Evolutionary conservation across 202 grass and related monocot genomes (phyloP), one percentile per base, ranked within the genome.

Genomic region (Carex arenaria): DNA sequence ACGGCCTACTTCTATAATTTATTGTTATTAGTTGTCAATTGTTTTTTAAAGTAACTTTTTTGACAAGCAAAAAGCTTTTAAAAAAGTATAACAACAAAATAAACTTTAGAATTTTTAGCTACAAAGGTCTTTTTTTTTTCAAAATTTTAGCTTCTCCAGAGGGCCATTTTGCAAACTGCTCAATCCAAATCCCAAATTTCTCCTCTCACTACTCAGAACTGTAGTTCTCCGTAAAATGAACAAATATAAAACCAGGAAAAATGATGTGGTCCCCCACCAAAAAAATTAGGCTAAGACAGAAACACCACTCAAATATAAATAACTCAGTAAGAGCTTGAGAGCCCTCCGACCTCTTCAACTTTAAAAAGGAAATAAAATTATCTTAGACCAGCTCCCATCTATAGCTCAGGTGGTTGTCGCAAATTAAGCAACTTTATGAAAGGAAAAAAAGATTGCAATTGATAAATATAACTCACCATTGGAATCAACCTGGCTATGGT

Each of bases 401-500:
- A 7, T 54, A 53, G 23, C 23, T 54, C 71, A 30, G 70, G 49
- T 52, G 26, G 23, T 73, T 30, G 71, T 32, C 2, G 23, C 47
- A 75, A 30, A 53, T 53, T 52, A 73, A 75, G 20, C 22, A 55
- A 54, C 12, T 73, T 7, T 17, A 40, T 40, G 6, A 30, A 75
- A 30, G 6, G 6, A 78, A 72, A 43, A 43, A 8, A 28, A 56
- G 47, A 34, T 15, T 36, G 26, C 4, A 67, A 55, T 52, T 82
- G 6, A 52, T 31, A 66, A 82, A 43, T 76, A 67, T 64, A 68
- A 43, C 57, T 65, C 81, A 97, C 94, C 96, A 79, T 91, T 85
- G 47, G 34, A 31, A 61, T 93, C 84, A 67, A 84, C 86, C 91
- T 93, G 87, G 87, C 84, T 91, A 74, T 97, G 93, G 67, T 94